These are phyloP conservation scores for Harringtonia aguacate DNA, from an alignment of 2,329 filamentous ascomycete genomes.

Conservation along the genomic window DNA sequence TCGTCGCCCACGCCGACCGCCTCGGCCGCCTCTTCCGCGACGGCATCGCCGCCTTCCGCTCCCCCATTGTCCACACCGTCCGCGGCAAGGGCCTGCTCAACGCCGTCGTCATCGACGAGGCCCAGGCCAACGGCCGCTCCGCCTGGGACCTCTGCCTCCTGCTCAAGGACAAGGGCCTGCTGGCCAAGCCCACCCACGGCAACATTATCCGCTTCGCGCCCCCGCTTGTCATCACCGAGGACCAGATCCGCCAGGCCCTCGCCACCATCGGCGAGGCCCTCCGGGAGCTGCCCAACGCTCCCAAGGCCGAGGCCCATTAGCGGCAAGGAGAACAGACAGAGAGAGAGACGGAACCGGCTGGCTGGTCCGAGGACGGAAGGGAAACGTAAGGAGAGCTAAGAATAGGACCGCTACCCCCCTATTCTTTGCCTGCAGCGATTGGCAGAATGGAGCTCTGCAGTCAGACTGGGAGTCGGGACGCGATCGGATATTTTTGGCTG, in stretches of 20 bases:
- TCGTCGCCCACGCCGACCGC: constrained; percentile 71
- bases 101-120: constrained; percentile 91
- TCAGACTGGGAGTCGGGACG: too few relatives aligned
- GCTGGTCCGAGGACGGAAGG: too few relatives aligned
- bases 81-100: constrained; percentile 92
- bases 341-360: too few relatives aligned
- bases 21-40: constrained; percentile 78
- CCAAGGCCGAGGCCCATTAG: constrained; percentile 27
- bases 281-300: constrained; percentile 63
- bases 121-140: constrained; percentile 69
- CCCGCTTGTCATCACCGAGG: constrained; percentile 85
- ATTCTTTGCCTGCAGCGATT: too few relatives aligned
- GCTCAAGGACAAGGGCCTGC: constrained; percentile 85
- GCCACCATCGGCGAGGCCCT: constrained; percentile 73
- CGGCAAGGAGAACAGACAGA: too few relatives aligned
- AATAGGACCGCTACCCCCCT: too few relatives aligned
- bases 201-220: constrained; percentile 99
- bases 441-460: too few relatives aligned
- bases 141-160: constrained; percentile 96
- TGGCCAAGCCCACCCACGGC: constrained; percentile 96
- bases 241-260: constrained; percentile 69
- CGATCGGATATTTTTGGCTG: too few relatives aligned
- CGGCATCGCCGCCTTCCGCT: constrained; percentile 63
- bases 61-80: constrained; percentile 69
- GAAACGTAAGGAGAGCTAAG: too few relatives aligned